Evolutionary conservation across 2,329 filamentous ascomycete genomes (phyloP).

Genomic region (Ceratocystis eucalypticola): DNA sequence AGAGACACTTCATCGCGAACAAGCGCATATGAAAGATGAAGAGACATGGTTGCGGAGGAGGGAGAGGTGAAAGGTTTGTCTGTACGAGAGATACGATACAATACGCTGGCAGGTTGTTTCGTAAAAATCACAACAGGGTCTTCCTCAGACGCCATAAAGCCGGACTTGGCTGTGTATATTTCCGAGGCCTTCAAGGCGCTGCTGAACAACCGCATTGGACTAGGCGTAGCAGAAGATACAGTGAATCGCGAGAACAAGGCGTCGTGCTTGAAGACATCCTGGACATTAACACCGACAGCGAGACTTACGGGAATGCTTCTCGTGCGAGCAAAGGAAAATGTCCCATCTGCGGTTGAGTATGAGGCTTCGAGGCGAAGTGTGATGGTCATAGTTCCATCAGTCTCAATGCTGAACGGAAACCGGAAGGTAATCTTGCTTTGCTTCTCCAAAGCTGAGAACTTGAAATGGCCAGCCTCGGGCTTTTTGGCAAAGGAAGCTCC

Average conservation of each 20-base stretch:
- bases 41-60: conserved; percentile 38
- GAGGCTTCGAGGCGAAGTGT: conserved; percentile 61
- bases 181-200: conserved; percentile 59
- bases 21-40: conserved; percentile 63
- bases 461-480: conserved; percentile 41
- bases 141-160: conserved; percentile 33
- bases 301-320: conserved; percentile 56
- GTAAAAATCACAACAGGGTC: conserved; percentile 55
- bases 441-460: conserved; percentile 34
- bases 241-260: conserved; percentile 81
- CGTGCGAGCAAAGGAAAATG: conserved; percentile 46
- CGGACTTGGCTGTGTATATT: conserved; percentile 51
- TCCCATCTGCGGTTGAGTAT: conserved; percentile 55
- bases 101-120: conserved; percentile 64
- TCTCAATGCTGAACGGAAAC: conserved; percentile 68
- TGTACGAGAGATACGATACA: conserved; percentile 63
- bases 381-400: conserved; percentile 42
- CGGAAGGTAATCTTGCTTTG: conserved; percentile 42
- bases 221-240: conserved; percentile 63
- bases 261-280: conserved; percentile 81
- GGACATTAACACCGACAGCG: conserved; percentile 86
- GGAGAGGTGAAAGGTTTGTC: conserved; percentile 20
- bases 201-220: conserved; percentile 60
- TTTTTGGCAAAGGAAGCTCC: conserved; percentile 32
- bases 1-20: conserved; percentile 58